Evolutionary conservation across 495 filamentous ascomycete genomes (phyloP), one percentile per base, ranked within the genome.

Genomic region (Penicillium macrosclerotiorum): DNA sequence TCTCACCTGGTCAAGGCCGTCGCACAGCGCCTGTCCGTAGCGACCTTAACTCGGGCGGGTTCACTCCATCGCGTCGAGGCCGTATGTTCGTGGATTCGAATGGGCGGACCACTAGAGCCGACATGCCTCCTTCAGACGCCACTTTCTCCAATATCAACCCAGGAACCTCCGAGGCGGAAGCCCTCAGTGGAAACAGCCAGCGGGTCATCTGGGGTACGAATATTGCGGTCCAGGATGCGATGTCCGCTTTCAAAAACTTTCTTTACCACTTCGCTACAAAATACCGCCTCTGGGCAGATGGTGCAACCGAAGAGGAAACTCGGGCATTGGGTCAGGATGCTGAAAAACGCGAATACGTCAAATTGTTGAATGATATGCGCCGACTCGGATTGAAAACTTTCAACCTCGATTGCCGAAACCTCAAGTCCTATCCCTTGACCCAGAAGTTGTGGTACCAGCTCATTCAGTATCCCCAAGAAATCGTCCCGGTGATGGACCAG

Each of bases 131-230:
- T 9, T 94, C 89, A 1, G 89, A 95, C 63, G 85, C 89, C 3
- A 90, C 91, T 0, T 96, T 94, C 64, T 88, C 89, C 0, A 93
- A 94, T 59, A 63, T 88, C 46, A 83, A 95, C 55, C 89, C 89
- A 2, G 82, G 81, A 42, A 97, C 94, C 8, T 95, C 90, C 1
- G 93, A 99, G 61, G 90, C 90, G 0, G 86, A 96, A 59, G 85
- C 80, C 2, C 82, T 96, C 39, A 89, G 88, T 32, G 90, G 90
- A 8, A 78, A 74, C 47, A 87, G 84, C 29, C 85, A 84, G 35
- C 78, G 86, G 45, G 82, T 95, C 29, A 91, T 99, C 46, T 99
- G 94, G 94, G 93, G 94, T 60, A 97, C 93, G 35, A 97, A 95
- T 37, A 86, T 99, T 45, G 94, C 92, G 1, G 84, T 97, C 31